Conservation (phyloP, 192 early-diverging fungal species). For the Geosiphon pyriformis region DNA sequence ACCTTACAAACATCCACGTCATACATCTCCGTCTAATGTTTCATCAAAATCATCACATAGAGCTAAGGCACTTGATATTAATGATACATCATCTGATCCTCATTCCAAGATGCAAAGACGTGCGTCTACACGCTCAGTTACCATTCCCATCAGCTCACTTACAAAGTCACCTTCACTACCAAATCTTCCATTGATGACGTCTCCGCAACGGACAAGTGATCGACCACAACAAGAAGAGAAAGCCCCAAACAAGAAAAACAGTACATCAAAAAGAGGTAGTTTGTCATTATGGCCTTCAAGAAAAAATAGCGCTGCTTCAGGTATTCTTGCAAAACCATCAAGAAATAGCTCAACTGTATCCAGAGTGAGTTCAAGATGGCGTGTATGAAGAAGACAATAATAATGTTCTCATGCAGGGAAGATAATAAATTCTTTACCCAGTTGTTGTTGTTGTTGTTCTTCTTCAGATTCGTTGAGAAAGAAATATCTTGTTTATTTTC, state of each 20-base stretch:
- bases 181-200: slow-evolving; percentile 9
- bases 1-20: slow-evolving; percentile 9
- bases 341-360: not conserved
- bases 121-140: slow-evolving; percentile 10
- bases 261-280: not conserved
- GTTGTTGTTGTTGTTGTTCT: not conserved
- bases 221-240: not conserved
- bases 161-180: slow-evolving; percentile 17
- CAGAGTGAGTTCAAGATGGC: slow-evolving; percentile 1
- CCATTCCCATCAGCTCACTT: slow-evolving; percentile 16
- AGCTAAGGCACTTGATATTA: not conserved
- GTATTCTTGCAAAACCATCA: slow-evolving; percentile 11
- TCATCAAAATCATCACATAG: not conserved
- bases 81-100: not conserved
- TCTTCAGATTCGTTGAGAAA: not conserved
- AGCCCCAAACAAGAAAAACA: slow-evolving; percentile 4
- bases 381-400: not conserved
- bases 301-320: slow-evolving; percentile 14
- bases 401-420: not conserved
- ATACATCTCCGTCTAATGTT: not conserved
- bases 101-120: slow-evolving; percentile 6
- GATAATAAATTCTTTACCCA: not conserved
- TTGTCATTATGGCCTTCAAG: slow-evolving; percentile 8
- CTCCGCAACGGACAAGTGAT: not conserved
- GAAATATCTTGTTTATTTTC: not conserved